Percentiles rank a stretch among this genome's conserved stretches.
These are phyloP conservation scores for Yamadazyma tumulicola DNA, from an alignment of 805 yeast genomes.

Conservation along the genomic window DNA sequence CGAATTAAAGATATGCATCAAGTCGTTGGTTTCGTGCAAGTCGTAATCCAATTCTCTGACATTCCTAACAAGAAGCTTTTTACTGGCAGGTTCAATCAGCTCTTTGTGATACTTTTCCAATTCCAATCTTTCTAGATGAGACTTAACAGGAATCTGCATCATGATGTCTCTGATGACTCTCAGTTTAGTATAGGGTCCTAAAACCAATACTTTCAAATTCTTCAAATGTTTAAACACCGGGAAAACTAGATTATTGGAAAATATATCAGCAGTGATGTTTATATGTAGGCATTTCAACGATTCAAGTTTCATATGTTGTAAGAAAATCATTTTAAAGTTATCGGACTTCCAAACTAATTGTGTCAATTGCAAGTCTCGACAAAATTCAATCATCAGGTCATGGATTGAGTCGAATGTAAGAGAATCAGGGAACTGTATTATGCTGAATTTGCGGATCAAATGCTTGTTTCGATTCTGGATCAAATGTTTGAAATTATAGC, in stretches of 20 bases:
- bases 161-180: background rate
- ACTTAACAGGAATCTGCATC: background rate
- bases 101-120: conserved; percentile 20
- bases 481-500: conserved; percentile 38
- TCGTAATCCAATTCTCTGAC: conserved; percentile 7
- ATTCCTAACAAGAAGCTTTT: background rate
- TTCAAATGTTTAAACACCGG: conserved; percentile 12
- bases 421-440: conserved; percentile 41
- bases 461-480: conserved; percentile 16
- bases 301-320: too few species aligned
- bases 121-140: conserved; percentile 4
- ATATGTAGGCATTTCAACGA: too few species aligned
- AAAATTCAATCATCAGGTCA: conserved; percentile 21
- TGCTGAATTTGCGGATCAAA: conserved; percentile 23
- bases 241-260: too few species aligned
- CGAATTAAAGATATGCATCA: conserved; percentile 4
- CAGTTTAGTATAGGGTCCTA: conserved; percentile 4
- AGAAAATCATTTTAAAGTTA: conserved; percentile 25
- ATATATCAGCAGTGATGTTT: too few species aligned
- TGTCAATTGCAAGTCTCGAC: conserved; percentile 18
- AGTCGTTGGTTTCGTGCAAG: conserved; percentile 6
- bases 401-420: conserved; percentile 34
- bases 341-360: conserved; percentile 33
- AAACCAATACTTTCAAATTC: background rate
- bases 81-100: conserved; percentile 8